phyloP scores from a whole-genome alignment of 768 basidiomycete species.

The Candolleomyces efflorescens region DNA sequence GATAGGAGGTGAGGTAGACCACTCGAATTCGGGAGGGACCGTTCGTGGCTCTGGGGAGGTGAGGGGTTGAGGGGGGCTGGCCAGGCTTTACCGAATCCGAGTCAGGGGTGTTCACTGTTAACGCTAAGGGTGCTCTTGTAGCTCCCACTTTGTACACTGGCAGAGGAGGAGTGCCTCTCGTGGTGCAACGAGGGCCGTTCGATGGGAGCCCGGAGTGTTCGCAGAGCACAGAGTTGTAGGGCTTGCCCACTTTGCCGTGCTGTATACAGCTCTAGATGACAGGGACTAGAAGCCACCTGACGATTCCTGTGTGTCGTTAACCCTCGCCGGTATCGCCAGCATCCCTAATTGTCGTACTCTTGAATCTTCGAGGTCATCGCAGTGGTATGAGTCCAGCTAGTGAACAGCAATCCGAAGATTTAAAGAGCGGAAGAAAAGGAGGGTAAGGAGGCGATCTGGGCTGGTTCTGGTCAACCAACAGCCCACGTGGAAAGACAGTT shows the following conservation, averaged over 20 bases:
- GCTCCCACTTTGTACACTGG: slow-evolving; percentile 50
- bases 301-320: slow-evolving; percentile 85
- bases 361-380: neutral
- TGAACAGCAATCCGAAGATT: too few relatives aligned
- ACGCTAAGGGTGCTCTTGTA: slow-evolving; percentile 36
- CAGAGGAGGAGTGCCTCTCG: slow-evolving; percentile 34
- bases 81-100: slow-evolving; percentile 50
- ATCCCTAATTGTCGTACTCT: slow-evolving; percentile 48
- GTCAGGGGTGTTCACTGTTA: slow-evolving; percentile 50
- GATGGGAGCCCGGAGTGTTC: slow-evolving; percentile 77
- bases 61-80: slow-evolving; percentile 46
- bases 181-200: slow-evolving; percentile 43
- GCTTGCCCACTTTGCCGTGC: slow-evolving; percentile 93
- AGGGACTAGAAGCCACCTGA: too few relatives aligned
- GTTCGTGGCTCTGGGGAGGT: slow-evolving; percentile 42
- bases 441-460: too few relatives aligned
- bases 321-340: slow-evolving; percentile 74
- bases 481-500: too few relatives aligned
- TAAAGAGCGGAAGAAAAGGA: too few relatives aligned
- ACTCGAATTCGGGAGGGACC: slow-evolving; percentile 51
- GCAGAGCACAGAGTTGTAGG: slow-evolving; percentile 83
- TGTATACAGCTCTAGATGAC: slow-evolving; percentile 89
- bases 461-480: too few relatives aligned
- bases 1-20: slow-evolving; percentile 80
- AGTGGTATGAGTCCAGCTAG: neutral